Conservation (phyloP, 441 rosid species). For the Croton setiger region DNA sequence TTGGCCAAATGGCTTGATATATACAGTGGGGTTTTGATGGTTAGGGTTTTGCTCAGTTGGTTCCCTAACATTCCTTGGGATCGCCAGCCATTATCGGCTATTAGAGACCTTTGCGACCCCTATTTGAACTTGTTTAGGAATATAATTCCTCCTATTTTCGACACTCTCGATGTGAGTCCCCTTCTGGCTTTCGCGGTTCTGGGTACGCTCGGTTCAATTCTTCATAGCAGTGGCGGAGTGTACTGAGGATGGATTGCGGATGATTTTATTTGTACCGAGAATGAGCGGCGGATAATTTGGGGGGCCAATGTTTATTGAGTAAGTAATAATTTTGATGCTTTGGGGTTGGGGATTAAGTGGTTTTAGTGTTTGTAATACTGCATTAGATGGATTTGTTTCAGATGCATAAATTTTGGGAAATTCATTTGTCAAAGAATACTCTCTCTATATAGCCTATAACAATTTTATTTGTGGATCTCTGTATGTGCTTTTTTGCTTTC, state of each 20-base stretch:
- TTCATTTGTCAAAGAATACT: background rate
- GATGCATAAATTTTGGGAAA: constrained; percentile 5
- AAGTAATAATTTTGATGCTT: background rate
- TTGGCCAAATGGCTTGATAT: constrained; percentile 81
- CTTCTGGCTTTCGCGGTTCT: constrained; percentile 74
- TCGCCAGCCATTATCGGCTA: constrained; percentile 71
- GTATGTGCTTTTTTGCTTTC: background rate
- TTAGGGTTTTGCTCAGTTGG: constrained; percentile 91
- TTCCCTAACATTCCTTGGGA: constrained; percentile 93
- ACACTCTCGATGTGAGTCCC: constrained; percentile 80
- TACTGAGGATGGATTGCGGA: constrained; percentile 23
- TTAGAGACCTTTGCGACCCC: constrained; percentile 80
- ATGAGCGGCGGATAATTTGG: background rate
- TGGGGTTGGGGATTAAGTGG: background rate
- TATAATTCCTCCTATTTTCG: constrained; percentile 67
- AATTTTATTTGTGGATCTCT: background rate
- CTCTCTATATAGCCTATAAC: too few species aligned
- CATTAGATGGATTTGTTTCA: background rate
- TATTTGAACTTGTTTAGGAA: constrained; percentile 82
- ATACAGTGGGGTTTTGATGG: constrained; percentile 81
- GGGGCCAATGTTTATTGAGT: background rate
- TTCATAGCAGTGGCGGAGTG: constrained; percentile 40
- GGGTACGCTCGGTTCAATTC: constrained; percentile 69
- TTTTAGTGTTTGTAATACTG: constrained; percentile 10
- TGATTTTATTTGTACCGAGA: too few species aligned